phyloP scores from a whole-genome alignment of 305 asterid species.

The Fraxinus platypoda region DNA sequence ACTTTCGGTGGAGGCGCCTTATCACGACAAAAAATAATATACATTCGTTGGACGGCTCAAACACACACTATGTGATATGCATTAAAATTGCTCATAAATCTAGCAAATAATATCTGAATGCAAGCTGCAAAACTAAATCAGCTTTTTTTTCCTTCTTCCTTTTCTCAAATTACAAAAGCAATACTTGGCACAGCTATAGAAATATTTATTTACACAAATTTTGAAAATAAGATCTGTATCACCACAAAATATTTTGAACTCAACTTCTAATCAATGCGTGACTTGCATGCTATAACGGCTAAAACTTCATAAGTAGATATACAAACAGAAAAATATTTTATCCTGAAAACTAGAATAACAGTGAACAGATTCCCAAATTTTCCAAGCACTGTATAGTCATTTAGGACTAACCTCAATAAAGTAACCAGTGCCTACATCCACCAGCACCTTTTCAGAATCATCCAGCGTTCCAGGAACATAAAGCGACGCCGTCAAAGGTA shows the following conservation, averaged over 20 bases:
- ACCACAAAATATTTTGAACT: not conserved
- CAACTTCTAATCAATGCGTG: not conserved
- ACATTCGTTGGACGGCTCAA: not conserved
- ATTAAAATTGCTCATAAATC: not conserved
- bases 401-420: constrained; percentile 70
- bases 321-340: not conserved
- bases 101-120: not conserved
- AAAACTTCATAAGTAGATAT: not conserved
- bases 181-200: not conserved
- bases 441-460: constrained; percentile 87
- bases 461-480: constrained; percentile 89
- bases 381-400: not conserved
- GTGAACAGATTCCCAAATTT: not conserved
- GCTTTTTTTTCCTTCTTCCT: not conserved
- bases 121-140: not conserved
- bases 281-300: not conserved
- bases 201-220: not conserved
- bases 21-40: not conserved
- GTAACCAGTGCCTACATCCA: constrained; percentile 96
- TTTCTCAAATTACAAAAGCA: not conserved
- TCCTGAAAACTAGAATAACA: constrained; percentile 1
- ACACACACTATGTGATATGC: not conserved
- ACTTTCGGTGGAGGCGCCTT: not conserved
- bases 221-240: not conserved
- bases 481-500: constrained; percentile 89